Evolutionary conservation across 2,329 filamentous ascomycete species (phyloP), one percentile per base, ranked within the genome.

Genomic region (Cytospora piceae): DNA sequence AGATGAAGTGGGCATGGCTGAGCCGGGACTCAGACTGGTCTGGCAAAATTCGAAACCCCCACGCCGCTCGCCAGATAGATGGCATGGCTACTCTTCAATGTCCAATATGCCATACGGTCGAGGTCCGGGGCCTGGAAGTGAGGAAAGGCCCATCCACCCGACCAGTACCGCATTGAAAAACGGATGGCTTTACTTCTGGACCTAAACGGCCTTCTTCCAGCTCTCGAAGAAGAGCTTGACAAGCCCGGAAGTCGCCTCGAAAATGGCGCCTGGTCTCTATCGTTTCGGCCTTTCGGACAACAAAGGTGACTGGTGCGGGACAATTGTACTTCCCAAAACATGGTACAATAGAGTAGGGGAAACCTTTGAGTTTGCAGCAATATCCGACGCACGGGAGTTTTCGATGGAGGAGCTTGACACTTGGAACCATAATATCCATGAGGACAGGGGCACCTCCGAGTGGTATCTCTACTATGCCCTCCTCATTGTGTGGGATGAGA

Each of bases 111-210:
- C 42, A n/a, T n/a, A 46, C 42, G 20, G 42, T n/a, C 42, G 20
- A 46, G 9, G 20, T 17, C 4, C 42, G 20, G 9, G 42, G 42
- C 42, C 17, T 46, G 42, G 20, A n/a, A n/a, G n/a, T 11, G 42
- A 22, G 17, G 9, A n/a, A 14, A 20, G 17, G n/a, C 58, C 49
- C 8, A 54, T 31, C 31, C n/a, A 34, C 7, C 49, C 58, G 17
- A 53, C 49, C 17, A 29, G 52, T 24, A 22, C 20, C 22, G 6
- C 2, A 15, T 34, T 51, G 4, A 15, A 27, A 1, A 37, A n/a
- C n/a, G 58, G 29, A 2, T 31, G 49, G n/a, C 49, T 61, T 3
- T 53, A 61, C n/a, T 53, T 61, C 32, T 61, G 58, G 58, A 53
- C 58, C 5, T 15, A 53, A 22, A 61, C 49, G 12, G 58, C 49